phyloP scores from a whole-genome alignment of 306 rosid species.

The Casuarina cunninghamiana region DNA sequence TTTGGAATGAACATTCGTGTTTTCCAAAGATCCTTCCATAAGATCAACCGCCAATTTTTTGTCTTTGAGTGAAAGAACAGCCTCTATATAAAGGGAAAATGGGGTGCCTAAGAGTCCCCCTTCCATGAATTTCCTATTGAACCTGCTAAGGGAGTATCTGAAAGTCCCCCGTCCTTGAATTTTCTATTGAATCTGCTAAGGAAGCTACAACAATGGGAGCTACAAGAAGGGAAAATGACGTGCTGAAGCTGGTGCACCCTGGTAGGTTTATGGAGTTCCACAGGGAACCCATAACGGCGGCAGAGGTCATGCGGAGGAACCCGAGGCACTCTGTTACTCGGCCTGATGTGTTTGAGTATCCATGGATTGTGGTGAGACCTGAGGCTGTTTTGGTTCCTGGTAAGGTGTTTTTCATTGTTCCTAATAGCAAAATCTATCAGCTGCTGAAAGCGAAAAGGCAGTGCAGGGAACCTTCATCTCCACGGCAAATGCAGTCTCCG shows the following conservation, averaged over 20 bases:
- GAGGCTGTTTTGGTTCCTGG: slow-evolving; percentile 61
- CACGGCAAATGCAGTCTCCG: slow-evolving; percentile 10
- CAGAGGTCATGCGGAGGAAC: slow-evolving; percentile 52
- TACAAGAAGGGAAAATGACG: slow-evolving; percentile 29
- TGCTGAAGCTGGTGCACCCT: slow-evolving; percentile 59
- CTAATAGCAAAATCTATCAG: slow-evolving; percentile 49
- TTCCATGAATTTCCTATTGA: slow-evolving; percentile 5
- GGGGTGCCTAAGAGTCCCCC: slow-evolving; percentile 17
- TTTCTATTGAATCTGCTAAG: slow-evolving; percentile 2
- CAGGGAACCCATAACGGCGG: slow-evolving; percentile 48
- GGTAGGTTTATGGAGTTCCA: slow-evolving; percentile 53
- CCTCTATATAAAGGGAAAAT: slow-evolving; percentile 16
- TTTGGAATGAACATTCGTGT: slow-evolving; percentile 1
- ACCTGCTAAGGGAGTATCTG: neutral
- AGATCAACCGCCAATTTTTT: slow-evolving; percentile 11
- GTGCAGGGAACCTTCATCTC: slow-evolving; percentile 2
- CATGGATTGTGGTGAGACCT: slow-evolving; percentile 72
- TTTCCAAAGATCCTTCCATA: slow-evolving; percentile 35
- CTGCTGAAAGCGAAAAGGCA: slow-evolving; percentile 42
- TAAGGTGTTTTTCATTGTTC: slow-evolving; percentile 59
- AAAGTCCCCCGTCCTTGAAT: slow-evolving; percentile 22
- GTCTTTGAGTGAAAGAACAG: slow-evolving; percentile 2
- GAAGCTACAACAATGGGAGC: slow-evolving; percentile 28
- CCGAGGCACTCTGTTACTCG: slow-evolving; percentile 69
- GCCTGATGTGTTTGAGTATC: slow-evolving; percentile 60